These are phyloP conservation scores for Syzygium aromaticum DNA, from an alignment of 345 rosid genomes.

Conservation along the genomic window DNA sequence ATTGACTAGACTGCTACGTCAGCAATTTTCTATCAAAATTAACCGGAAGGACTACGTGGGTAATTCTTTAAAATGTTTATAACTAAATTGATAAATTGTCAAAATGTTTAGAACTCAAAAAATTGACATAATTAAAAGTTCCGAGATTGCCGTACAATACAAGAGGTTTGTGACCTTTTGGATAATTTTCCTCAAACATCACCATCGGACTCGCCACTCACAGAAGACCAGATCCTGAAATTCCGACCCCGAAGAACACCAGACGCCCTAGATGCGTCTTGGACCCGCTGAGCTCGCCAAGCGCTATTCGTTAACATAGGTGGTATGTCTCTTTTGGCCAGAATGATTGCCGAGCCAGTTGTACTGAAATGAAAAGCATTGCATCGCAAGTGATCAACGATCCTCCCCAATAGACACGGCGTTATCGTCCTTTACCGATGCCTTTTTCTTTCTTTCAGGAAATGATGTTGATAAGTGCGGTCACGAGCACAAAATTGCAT, in stretches of 20 bases:
- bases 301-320: not conserved
- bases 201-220: not conserved
- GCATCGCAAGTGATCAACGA: not conserved
- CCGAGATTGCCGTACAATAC: too few relatives aligned
- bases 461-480: not conserved
- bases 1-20: not conserved
- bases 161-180: too few relatives aligned
- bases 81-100: rapidly evolving
- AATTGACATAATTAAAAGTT: too few relatives aligned
- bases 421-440: not conserved
- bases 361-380: not conserved
- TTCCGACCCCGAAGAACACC: not conserved
- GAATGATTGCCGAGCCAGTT: not conserved
- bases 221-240: not conserved
- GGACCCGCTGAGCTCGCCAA: not conserved
- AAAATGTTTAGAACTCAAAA: not conserved
- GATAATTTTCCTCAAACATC: not conserved
- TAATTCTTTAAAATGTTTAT: not conserved
- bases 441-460: not conserved
- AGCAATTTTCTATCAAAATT: not conserved
- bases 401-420: not conserved
- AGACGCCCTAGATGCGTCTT: not conserved
- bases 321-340: not conserved
- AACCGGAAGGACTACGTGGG: not conserved
- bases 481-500: not conserved